phyloP scores from a whole-genome alignment of 2,329 filamentous ascomycete genomes.

The Epichloe coenophiala region DNA sequence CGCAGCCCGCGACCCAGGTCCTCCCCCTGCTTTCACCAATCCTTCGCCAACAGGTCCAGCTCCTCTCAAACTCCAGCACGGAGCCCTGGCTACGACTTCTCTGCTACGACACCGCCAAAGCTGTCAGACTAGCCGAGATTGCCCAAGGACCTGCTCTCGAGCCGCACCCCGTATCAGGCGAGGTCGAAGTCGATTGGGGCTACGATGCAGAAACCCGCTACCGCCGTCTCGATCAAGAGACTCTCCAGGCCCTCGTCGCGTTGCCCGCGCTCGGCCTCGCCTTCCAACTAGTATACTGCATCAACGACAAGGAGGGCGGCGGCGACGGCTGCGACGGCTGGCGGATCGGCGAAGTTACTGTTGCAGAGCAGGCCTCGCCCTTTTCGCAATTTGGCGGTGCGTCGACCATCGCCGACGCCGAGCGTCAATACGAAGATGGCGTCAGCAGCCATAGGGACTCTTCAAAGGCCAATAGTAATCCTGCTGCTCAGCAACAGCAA shows the following conservation, averaged over 20 bases:
- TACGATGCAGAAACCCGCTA: slow-evolving; percentile 50
- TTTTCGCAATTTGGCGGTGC: slow-evolving; percentile 39
- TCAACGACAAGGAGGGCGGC: slow-evolving; percentile 47
- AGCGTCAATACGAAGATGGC: slow-evolving; percentile 35
- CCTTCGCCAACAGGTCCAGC: slow-evolving; percentile 49
- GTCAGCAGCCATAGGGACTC: slow-evolving; percentile 12
- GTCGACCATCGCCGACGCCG: slow-evolving; percentile 43
- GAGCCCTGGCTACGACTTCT: slow-evolving; percentile 63
- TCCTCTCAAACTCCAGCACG: slow-evolving; percentile 45
- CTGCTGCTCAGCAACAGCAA: slow-evolving; percentile 3
- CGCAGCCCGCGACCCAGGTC: slow-evolving; percentile 40
- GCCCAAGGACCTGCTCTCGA: slow-evolving; percentile 52
- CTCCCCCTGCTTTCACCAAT: slow-evolving; percentile 50
- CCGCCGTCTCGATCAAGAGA: slow-evolving; percentile 60
- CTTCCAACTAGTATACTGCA: slow-evolving; percentile 57
- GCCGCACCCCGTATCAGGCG: slow-evolving; percentile 69
- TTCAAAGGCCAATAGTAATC: slow-evolving; percentile 6
- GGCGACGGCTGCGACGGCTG: slow-evolving; percentile 53
- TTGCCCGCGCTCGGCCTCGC: slow-evolving; percentile 48
- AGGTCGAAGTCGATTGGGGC: slow-evolving; percentile 62
- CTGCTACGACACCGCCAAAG: slow-evolving; percentile 49
- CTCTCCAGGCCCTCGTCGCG: slow-evolving; percentile 52
- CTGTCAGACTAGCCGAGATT: slow-evolving; percentile 44
- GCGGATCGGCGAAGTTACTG: slow-evolving; percentile 57
- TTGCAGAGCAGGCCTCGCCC: slow-evolving; percentile 42